A percentile compares a stretch with the other conserved stretches of the same genome.
Conservation (phyloP, 805 yeast genomes). For the Maudiozyma barnettii region DNA sequence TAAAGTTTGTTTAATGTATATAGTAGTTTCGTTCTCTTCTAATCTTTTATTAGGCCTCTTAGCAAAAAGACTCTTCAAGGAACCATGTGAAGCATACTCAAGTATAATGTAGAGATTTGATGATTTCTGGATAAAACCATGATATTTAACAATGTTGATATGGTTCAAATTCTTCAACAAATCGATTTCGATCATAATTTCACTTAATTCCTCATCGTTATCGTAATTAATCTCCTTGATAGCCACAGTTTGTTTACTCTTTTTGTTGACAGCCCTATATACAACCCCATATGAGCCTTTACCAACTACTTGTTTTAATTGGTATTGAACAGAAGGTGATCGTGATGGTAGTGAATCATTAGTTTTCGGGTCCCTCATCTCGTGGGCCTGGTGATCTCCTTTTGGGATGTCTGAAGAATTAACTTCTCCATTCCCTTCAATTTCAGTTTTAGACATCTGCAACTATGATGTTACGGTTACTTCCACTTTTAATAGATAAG, state of each 20-base stretch:
- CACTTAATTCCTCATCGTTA: constrained; percentile 64
- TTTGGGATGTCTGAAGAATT: too few species aligned
- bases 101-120: constrained; percentile 63
- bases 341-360: too few species aligned
- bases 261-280: constrained; percentile 59
- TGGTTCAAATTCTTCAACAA: constrained; percentile 72
- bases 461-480: too few species aligned
- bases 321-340: constrained; percentile 27
- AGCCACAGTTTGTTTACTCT: constrained; percentile 63
- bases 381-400: background rate
- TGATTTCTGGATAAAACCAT: constrained; percentile 76
- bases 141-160: constrained; percentile 82
- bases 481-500: too few species aligned
- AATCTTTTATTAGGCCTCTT: constrained; percentile 30
- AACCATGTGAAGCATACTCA: constrained; percentile 62
- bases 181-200: constrained; percentile 53
- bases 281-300: constrained; percentile 90
- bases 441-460: background rate
- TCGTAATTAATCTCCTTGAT: constrained; percentile 66
- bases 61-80: constrained; percentile 39
- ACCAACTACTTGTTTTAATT: constrained; percentile 62
- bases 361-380: background rate
- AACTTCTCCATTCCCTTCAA: background rate
- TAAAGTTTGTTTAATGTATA: constrained; percentile 60
- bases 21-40: constrained; percentile 52